Base-by-base conservation (phyloP, 1,139 yeast species). In the Casaregolazyma suthepensis region DNA sequence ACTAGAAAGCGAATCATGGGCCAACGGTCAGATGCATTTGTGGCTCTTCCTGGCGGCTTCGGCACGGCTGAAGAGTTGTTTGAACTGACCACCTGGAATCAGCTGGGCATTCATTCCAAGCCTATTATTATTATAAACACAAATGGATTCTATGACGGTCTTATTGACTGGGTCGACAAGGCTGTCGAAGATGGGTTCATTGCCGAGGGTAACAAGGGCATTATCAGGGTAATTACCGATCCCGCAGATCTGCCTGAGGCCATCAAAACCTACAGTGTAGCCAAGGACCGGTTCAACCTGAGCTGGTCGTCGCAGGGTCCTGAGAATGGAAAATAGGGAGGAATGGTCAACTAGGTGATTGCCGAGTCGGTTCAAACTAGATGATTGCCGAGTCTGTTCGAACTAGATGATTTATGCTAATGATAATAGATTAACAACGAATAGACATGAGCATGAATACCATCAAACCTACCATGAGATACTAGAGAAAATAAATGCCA, bases 71-170 rank as follows among this genome's bases (percentile, higher is more conserved):
- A 89, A 71, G 96, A 89, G 71, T 76, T 89, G 59, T 83, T 89
- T 83, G 96, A 89, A 72, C 85, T 88, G 54, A 85, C 87, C 52
- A 89, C 96, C 4, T 89, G 96, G 93, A 83, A 83, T 57, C 96
- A 89, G 73, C 76, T 89, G 63, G 93, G 90, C 45, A 89, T 89
- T 60, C 96, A 89, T 70, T 73, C 76, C 59, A 85, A 85, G 68
- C 96, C 96, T 17, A 81, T 89, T 62, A 84, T 89, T 18, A 68
- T 89, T 48, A 82, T 83, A 70, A 89, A 89, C 70, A 77, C 85
- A 54, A 78, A 85, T 67, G 96, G 96, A 0, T 89, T 87, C 69
- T 89, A 80, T 67, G 90, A 88, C 67, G 80, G 80, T 46, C 77
- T 89, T 57, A 71, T 87, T 61, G 73, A 70, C 52, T 88, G 68